Evolutionary conservation across 1,139 yeast species (phyloP), one percentile per base, ranked within the genome.

Genomic region (Yamadazyma sp.): DNA sequence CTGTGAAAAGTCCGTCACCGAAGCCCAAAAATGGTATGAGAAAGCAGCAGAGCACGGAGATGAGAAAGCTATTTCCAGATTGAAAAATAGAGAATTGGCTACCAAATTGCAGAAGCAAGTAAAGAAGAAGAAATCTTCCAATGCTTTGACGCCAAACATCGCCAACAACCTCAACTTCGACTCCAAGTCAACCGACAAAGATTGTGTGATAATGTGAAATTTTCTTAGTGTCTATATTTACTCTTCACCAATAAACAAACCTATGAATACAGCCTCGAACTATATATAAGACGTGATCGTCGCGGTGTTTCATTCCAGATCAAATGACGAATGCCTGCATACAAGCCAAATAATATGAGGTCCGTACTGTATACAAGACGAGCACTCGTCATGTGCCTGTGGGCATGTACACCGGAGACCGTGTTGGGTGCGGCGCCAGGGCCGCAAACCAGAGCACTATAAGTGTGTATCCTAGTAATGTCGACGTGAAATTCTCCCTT

Each of bases 1-100:
- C 3, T 83, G 95, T 57, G 79, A 75, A 25, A 66, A 72, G 33
- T 77, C 86, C 57, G 46, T 62, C 7, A 58, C 61, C 6, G 79
- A 74, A 52, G 85, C 96, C 0, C 79, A 81, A 54, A 62, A 65
- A 33, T 91, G 96, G 96, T 87, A 83, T 55, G 69, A 70, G 34
- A 74, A 69, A 49, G 96, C 96, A 0, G 91, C 88, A 2, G 79
- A 77, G 36, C 77, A 75, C 40, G 89, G 92, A 4, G 88, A 86
- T 50, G 80, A 74, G 43, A 77, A 84, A 45, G 88, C 95, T 1
- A 52, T 73, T 28, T 44, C 58, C 2, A 55, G 76, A 43, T 49
- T 73, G 33, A 50, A 50, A 8, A 68, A 72, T 51, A 61, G 59
- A 45, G 69, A 61, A 23, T 44, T 56, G 39, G 65, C 58, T 3